Evolutionary conservation across 1,284 basidiomycete species (phyloP), one percentile per base, ranked within the genome.

Genomic region (Inonotus obliquus): DNA sequence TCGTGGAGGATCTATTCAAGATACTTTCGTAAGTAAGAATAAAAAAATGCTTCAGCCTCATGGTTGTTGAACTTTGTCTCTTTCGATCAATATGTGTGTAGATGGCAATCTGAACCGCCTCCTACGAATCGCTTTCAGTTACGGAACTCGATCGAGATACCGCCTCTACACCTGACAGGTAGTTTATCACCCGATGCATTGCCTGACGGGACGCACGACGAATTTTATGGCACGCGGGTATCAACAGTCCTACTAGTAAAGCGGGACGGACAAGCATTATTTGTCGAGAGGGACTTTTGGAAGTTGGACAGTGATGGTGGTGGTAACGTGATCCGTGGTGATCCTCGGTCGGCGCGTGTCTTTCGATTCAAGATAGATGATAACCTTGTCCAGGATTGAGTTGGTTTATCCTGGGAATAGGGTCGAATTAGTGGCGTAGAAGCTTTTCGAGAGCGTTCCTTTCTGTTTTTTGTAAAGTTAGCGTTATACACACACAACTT

Each of bases 201-300:
- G 57, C 53, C 62, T n/a, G 54, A 63, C 35, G 57, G 59, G 38
- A 23, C 41, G 23, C 2, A 60, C 57, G 63, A 63, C 60, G 55
- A n/a, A n/a, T n/a, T 70, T 64, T 91, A 90, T 69, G 90, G 81
- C 52, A 92, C 90, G 38, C 85, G 91, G 13, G 73, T 89, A 53
- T 83, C 91, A 59, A 92, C 87, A 6, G 82, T 91, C 52, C 71
- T 92, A 48, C 79, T 92, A 62, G 77, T 92, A 39, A 76, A 79
- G 60, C 79, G 79, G 65, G 79, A 80, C 62, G 86, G 89, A 47
- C 71, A 77, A 38, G 87, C 81, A 11, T 62, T 82, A 14, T 92
- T 91, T 69, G 75, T 87, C 55, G 91, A 92, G 70, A 75, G 87
- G 60, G 89, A 92, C 70, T 75, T 83, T 51, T 92, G 87, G 87